Percentiles rank a stretch among this genome's conserved stretches.
These are phyloP conservation scores for Candida vaughaniae DNA, from an alignment of 805 yeast genomes.

Conservation along the genomic window DNA sequence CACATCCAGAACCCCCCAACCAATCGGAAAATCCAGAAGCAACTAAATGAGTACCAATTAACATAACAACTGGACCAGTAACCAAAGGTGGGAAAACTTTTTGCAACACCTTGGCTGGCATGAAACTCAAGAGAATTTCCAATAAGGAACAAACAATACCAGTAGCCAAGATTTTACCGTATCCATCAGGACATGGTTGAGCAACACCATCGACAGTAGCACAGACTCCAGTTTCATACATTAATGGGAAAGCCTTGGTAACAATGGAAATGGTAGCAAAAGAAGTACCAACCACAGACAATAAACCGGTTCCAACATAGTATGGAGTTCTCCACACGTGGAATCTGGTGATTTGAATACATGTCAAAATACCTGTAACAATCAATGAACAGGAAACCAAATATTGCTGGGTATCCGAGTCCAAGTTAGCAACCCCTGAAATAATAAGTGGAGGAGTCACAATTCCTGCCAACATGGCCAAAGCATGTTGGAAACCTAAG, in stretches of 20 bases:
- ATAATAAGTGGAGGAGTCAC: slow-evolving; percentile 82
- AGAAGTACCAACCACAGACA: slow-evolving; percentile 89
- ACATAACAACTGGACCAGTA: slow-evolving; percentile 88
- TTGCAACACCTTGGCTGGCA: slow-evolving; percentile 72
- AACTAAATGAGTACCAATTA: slow-evolving; percentile 74
- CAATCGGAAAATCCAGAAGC: slow-evolving; percentile 77
- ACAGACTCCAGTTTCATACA: slow-evolving; percentile 60
- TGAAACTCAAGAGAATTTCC: slow-evolving; percentile 70
- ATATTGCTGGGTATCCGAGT: slow-evolving; percentile 35
- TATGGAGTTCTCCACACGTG: slow-evolving; percentile 71
- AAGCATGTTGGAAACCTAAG: slow-evolving; percentile 82
- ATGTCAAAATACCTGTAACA: slow-evolving; percentile 54
- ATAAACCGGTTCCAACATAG: slow-evolving; percentile 82
- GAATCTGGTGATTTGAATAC: slow-evolving; percentile 67
- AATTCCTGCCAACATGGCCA: slow-evolving; percentile 91
- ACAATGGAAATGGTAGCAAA: slow-evolving; percentile 87
- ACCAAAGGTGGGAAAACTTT: slow-evolving; percentile 84
- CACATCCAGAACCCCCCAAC: slow-evolving; percentile 82
- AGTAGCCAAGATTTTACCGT: slow-evolving; percentile 83
- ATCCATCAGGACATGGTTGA: slow-evolving; percentile 85
- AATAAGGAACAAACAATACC: slow-evolving; percentile 75
- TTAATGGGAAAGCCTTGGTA: slow-evolving; percentile 69
- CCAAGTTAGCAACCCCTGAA: slow-evolving; percentile 60
- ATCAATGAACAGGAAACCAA: slow-evolving; percentile 39
- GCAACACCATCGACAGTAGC: slow-evolving; percentile 59